These are phyloP conservation scores for Suillus fuscotomentosus DNA, from an alignment of 768 basidiomycete genomes.

Conservation along the genomic window DNA sequence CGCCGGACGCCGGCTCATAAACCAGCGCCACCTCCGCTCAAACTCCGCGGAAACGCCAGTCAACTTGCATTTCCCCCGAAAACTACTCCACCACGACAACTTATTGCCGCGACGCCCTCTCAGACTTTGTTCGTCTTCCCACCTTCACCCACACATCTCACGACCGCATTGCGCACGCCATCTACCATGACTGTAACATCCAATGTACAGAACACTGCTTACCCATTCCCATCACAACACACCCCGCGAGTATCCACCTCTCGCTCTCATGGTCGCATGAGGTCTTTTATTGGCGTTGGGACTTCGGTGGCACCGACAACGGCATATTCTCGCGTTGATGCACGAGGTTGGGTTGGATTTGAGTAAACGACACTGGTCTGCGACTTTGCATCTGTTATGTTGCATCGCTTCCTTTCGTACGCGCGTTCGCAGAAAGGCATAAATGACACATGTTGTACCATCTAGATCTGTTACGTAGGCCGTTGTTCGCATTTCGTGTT, in stretches of 20 bases:
- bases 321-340: conserved; percentile 82
- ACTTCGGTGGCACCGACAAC: conserved; percentile 73
- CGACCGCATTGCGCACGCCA: conserved; percentile 58
- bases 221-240: conserved; percentile 55
- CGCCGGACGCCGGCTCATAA: conserved; percentile 55
- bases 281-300: conserved; percentile 72
- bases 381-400: conserved; percentile 9
- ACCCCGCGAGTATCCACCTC: conserved; percentile 74
- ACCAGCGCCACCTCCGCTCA: conserved; percentile 55
- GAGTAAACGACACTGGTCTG: conserved; percentile 27
- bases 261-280: conserved; percentile 61
- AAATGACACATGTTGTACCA: conserved; percentile 4
- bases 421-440: conserved; percentile 9
- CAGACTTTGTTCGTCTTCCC: conserved; percentile 89
- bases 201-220: conserved; percentile 42
- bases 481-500: conserved; percentile 19
- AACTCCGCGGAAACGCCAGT: conserved; percentile 36
- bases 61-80: conserved; percentile 27
- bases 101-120: conserved; percentile 52
- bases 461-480: conserved; percentile 12
- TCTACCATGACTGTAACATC: conserved; percentile 83
- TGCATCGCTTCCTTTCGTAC: conserved; percentile 4
- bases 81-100: conserved; percentile 19
- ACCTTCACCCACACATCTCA: conserved; percentile 61
- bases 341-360: conserved; percentile 72